Base-by-base conservation (phyloP, 495 filamentous ascomycete genomes). In the Jackrogersella minutella region DNA sequence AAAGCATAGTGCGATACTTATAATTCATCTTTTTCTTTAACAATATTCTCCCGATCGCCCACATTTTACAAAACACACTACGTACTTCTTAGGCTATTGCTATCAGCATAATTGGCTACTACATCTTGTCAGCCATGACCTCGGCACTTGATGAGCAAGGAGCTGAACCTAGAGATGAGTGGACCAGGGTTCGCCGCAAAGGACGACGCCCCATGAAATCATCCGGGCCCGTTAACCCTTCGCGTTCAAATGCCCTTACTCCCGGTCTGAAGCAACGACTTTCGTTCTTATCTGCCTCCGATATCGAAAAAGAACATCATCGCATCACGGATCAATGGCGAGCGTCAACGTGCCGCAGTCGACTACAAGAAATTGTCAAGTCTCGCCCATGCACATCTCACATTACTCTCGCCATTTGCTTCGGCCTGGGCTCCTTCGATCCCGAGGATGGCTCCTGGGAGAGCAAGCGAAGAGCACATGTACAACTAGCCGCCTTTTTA, bases 401-500 rank as follows among this genome's bases (percentile, higher is more conserved):
- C 14, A 57, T 79, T 43, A 74, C 76, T 11, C 68, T 67, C 9
- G 80, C 80, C 7, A 69, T 83, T 13, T 83, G 79, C 58, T 68
- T 83, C 5, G 81, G 81, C 1, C 63, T 78, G 5, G 81, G 81
- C 2, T 74, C 77, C 0, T 80, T 78, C 24, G 79, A 82, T 44
- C 80, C 80, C 11, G 65, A 68, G 13, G 74, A 76, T 24, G 77
- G 77, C 10, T 75, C 67, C 16, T 72, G 67, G 58, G 63, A 68
- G 2, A 56, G 58, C 4, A 77, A 70, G 37, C 60, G 75, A 26
- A 73, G 65, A 0, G 73, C 80, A 5, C 78, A 81, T 56, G 74
- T 81, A 58, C 89, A 93, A 70, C 80, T 91, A 6, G 87, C 82
- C 2, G 89, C 87, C 13, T 77, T 93, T 56, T 63, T 80, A 9